Evolutionary conservation across 2,329 filamentous ascomycete genomes (phyloP), one percentile per base, ranked within the genome.

Genomic region (Aspergillus sp.): DNA sequence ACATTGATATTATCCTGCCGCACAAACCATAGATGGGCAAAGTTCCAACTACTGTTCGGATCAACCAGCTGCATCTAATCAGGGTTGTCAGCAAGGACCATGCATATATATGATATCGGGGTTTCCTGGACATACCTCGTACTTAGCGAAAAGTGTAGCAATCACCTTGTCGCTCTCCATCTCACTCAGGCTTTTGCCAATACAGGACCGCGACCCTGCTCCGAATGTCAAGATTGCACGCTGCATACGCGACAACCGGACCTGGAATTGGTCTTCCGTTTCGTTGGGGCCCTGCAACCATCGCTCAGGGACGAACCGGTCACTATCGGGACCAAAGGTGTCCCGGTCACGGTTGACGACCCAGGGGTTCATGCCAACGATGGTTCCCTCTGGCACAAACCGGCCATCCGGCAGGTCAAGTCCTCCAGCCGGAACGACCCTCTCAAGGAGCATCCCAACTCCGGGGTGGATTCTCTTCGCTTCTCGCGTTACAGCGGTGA

Each of bases 261-360:
- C 39, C 12, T 52, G 33, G 12, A 44, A 54, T 3, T 41, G 40
- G 7, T 54, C 49, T 4, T 45, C 44, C 2, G 51, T 19, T 43
- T 59, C 56, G 1, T 8, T 43, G 0, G 46, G 10, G 4, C 10
- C 7, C 29, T 48, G 48, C 7, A 65, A 51, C 63, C 62, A 66
- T n/a, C 63, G 55, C 7, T 57, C 55, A 9, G 63, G 63, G 12
- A 53, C 35, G 19, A 48, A 91, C 0, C 61, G 65, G 41, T 88
- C 80, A 0, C 80, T 79, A 50, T 88, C 81, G 0, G 72, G 61
- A 2, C 85, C 86, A 57, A 86, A 91, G 29, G 89, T 71, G 45
- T 83, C 80, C 4, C 75, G 72, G 2, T 81, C 76, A 3, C 82
- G 76, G 57, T 89, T 85, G 34, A 89, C 72, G 12, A 88, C 79